phyloP scores from a whole-genome alignment of 2,329 filamentous ascomycete species.

The Fusarium begoniae region DNA sequence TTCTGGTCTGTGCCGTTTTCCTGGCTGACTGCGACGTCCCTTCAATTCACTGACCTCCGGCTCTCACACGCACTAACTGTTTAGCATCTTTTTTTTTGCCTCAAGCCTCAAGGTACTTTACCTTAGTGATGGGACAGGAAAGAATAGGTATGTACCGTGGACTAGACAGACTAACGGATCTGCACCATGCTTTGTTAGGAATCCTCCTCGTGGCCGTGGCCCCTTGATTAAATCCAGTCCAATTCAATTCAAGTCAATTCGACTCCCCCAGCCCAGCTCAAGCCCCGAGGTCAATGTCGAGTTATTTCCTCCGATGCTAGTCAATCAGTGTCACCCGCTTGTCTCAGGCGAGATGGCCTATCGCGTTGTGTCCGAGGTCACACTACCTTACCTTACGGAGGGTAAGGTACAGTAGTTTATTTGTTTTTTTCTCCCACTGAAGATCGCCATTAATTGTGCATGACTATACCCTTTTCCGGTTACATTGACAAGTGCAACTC shows the following conservation, averaged over 20 bases:
- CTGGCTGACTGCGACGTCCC: neutral
- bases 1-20: conserved; percentile 12
- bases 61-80: neutral
- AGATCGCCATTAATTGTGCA: conserved; percentile 10
- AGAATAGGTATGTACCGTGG: neutral
- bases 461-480: neutral
- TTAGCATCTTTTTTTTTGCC: neutral
- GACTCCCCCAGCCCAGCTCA: neutral
- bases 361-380: neutral
- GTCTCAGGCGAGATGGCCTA: conserved; percentile 19
- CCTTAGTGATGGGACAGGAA: neutral
- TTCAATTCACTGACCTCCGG: neutral
- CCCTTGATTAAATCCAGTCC: conserved; percentile 6
- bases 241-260: neutral
- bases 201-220: conserved; percentile 21
- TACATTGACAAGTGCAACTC: neutral
- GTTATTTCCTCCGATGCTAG: conserved; percentile 14
- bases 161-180: conserved; percentile 30
- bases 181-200: conserved; percentile 31
- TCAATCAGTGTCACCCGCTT: conserved; percentile 4
- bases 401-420: neutral
- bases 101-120: neutral
- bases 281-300: neutral
- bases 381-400: neutral
- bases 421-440: neutral